phyloP scores from a whole-genome alignment of 129 eudicot species.

The Dittrichia graveolens region DNA sequence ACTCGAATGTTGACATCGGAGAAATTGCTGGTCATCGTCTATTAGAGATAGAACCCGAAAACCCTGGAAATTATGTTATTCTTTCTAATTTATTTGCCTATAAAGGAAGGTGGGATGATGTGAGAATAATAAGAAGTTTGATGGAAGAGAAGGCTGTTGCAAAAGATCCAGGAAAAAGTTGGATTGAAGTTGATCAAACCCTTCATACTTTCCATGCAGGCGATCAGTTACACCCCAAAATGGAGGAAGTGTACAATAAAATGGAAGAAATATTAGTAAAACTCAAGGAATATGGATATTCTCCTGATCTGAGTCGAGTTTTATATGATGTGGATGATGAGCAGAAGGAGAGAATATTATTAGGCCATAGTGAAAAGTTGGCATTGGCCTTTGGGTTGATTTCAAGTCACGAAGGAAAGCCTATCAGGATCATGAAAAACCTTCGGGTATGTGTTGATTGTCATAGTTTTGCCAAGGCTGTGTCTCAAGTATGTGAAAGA shows the following conservation, averaged over 20 bases:
- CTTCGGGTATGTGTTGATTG: constrained; percentile 84
- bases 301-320: constrained; percentile 67
- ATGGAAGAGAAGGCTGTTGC: constrained; percentile 63
- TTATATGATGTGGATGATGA: constrained; percentile 78
- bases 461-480: constrained; percentile 77
- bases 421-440: constrained; percentile 69
- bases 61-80: constrained; percentile 76
- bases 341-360: constrained; percentile 72
- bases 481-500: constrained; percentile 61
- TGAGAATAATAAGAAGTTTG: constrained; percentile 53
- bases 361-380: constrained; percentile 85
- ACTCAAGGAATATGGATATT: constrained; percentile 67
- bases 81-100: constrained; percentile 78
- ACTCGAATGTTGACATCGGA: constrained; percentile 61
- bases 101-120: constrained; percentile 87
- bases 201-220: constrained; percentile 71
- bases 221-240: constrained; percentile 61
- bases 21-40: constrained; percentile 57
- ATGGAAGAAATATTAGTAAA: constrained; percentile 53
- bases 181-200: constrained; percentile 75
- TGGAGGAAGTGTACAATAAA: constrained; percentile 46
- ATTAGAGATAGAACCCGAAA: constrained; percentile 83
- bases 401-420: constrained; percentile 43
- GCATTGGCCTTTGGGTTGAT: constrained; percentile 76
- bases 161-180: constrained; percentile 89